These are phyloP conservation scores for Boletus bicolor DNA, from an alignment of 768 basidiomycete genomes.

Conservation along the genomic window DNA sequence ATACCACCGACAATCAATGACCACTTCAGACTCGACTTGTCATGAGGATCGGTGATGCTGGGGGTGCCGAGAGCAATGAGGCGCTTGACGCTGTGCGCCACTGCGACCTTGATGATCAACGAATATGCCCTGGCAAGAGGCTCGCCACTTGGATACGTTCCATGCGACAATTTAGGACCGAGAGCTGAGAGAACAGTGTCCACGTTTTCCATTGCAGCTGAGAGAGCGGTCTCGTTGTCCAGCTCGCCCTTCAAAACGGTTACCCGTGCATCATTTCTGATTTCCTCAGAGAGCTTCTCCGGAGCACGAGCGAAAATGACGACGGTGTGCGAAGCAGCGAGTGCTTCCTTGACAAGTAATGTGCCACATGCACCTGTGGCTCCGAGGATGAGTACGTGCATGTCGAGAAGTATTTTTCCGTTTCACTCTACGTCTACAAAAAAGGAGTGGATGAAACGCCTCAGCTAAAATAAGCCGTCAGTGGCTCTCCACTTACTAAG, in stretches of 20 bases:
- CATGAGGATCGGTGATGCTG: slow-evolving; percentile 58
- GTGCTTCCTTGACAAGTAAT: slow-evolving; percentile 53
- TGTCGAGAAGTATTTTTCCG: slow-evolving; percentile 10
- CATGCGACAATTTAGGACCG: slow-evolving; percentile 47
- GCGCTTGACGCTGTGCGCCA: slow-evolving; percentile 47
- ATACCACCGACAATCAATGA: slow-evolving; percentile 37
- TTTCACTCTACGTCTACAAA: slow-evolving; percentile 1
- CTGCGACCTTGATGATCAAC: slow-evolving; percentile 55
- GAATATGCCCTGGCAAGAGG: slow-evolving; percentile 64
- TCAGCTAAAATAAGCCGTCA: neutral
- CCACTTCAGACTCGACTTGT: slow-evolving; percentile 47
- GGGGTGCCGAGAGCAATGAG: slow-evolving; percentile 67
- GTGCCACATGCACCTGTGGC: slow-evolving; percentile 63
- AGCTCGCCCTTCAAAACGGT: slow-evolving; percentile 55
- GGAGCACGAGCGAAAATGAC: slow-evolving; percentile 65
- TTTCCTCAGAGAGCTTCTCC: slow-evolving; percentile 54
- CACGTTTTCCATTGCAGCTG: slow-evolving; percentile 52
- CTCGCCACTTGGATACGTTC: slow-evolving; percentile 41
- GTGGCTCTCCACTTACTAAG: neutral
- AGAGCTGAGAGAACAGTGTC: slow-evolving; percentile 66
- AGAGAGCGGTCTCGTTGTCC: slow-evolving; percentile 47
- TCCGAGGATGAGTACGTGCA: slow-evolving; percentile 66
- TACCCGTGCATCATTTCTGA: slow-evolving; percentile 43
- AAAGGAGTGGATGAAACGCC: neutral
- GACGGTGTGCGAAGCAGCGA: slow-evolving; percentile 44